These are phyloP conservation scores for Trichoderma koningiopsis DNA, from an alignment of 2,329 filamentous ascomycete species.

Conservation along the genomic window DNA sequence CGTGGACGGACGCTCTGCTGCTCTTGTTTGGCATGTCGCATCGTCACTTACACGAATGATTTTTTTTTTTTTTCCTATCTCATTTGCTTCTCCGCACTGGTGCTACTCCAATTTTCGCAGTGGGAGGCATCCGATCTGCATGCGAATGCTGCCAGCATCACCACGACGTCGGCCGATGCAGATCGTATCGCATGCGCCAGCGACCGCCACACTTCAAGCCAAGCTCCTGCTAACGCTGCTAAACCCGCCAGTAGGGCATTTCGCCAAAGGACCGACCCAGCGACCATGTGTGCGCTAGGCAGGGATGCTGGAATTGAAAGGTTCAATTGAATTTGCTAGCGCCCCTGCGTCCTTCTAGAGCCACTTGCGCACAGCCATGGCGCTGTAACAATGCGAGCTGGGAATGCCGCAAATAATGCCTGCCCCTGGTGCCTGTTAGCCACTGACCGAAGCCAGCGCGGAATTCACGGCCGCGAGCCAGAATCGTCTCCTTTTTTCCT, in stretches of 20 bases:
- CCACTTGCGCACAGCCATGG: not conserved
- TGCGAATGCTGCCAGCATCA: not conserved
- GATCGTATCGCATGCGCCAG: slow-evolving; percentile 19
- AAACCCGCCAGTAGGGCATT: slow-evolving; percentile 7
- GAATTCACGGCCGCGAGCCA: slow-evolving; percentile 8
- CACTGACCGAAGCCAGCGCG: not conserved
- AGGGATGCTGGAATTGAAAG: slow-evolving; percentile 17
- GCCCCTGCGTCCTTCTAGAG: slow-evolving; percentile 9
- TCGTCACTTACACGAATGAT: not conserved
- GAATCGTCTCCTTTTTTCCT: slow-evolving; percentile 3
- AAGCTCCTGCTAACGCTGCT: not conserved
- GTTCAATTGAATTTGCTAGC: slow-evolving; percentile 23
- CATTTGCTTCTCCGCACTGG: not conserved
- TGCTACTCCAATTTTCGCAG: not conserved
- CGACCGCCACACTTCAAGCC: not conserved
- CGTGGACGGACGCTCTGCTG: slow-evolving; percentile 4
- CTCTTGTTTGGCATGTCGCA: not conserved
- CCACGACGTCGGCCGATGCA: slow-evolving; percentile 14
- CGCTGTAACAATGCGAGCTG: not conserved
- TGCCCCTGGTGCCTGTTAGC: slow-evolving; percentile 7
- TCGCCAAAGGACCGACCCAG: slow-evolving; percentile 2
- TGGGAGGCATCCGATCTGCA: not conserved
- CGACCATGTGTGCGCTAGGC: slow-evolving; percentile 12
- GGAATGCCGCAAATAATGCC: not conserved
- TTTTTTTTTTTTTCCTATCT: too few relatives aligned